A percentile compares a stretch with the other conserved stretches of the same genome.
These are phyloP conservation scores for Claviceps digitariae DNA, from an alignment of 2,329 filamentous ascomycete genomes.

Conservation along the genomic window DNA sequence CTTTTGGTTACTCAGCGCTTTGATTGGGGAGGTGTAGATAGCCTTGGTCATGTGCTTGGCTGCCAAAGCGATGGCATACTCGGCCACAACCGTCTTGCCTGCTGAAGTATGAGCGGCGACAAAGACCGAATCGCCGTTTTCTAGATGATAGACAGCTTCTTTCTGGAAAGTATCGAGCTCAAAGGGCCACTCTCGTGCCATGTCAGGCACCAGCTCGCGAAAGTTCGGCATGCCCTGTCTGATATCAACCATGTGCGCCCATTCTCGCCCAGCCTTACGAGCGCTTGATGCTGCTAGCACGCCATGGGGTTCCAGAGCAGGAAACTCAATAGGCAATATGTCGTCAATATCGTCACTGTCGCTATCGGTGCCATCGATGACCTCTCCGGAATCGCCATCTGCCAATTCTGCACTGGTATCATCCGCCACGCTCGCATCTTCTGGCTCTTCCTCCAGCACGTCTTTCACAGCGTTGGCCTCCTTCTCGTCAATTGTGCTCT, in stretches of 20 bases:
- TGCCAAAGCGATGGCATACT: constrained; percentile 92
- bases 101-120: constrained; percentile 96
- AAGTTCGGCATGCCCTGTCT: constrained; percentile 92
- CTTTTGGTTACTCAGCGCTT: constrained; percentile 96
- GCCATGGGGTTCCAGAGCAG: constrained; percentile 75
- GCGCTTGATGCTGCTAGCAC: constrained; percentile 56
- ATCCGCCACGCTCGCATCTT: constrained; percentile 19
- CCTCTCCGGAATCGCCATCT: constrained; percentile 13
- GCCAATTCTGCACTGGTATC: constrained; percentile 16
- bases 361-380: constrained; percentile 27
- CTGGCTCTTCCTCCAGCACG: constrained; percentile 39
- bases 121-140: constrained; percentile 93
- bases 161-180: constrained; percentile 98
- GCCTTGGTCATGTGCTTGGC: constrained; percentile 99
- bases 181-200: constrained; percentile 93
- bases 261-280: constrained; percentile 69
- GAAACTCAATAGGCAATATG: constrained; percentile 82
- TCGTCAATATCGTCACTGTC: constrained; percentile 63
- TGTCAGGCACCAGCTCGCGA: constrained; percentile 80
- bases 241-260: constrained; percentile 97
- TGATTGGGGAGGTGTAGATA: constrained; percentile 98
- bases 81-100: constrained; percentile 94
- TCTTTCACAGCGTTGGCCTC: constrained; percentile 59
- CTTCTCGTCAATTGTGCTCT: constrained; percentile 40
- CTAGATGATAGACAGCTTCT: constrained; percentile 93